Evolutionary conservation across 148 eudicot species (phyloP).

Genomic region (Rhododendron simsii): DNA sequence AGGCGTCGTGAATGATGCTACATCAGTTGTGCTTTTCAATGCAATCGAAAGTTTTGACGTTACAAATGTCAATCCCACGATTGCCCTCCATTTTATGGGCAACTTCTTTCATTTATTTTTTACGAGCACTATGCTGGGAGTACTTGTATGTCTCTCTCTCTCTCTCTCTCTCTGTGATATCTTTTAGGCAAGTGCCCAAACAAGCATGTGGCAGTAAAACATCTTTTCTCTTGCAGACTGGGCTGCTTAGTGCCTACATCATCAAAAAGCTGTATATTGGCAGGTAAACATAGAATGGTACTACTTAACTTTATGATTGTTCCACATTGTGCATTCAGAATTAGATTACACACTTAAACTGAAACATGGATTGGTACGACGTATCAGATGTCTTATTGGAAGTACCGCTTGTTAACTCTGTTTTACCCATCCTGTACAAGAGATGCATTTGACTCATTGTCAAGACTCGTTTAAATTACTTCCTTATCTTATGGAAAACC

Average conservation of each 20-base stretch:
- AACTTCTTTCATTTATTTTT: constrained; percentile 55
- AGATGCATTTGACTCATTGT: not conserved
- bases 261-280: constrained; percentile 65
- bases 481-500: not conserved
- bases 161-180: constrained; percentile 3
- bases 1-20: constrained; percentile 83
- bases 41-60: constrained; percentile 65
- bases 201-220: constrained; percentile 3
- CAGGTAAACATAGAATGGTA: constrained; percentile 37
- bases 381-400: not conserved
- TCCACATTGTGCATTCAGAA: not conserved
- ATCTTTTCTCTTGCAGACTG: constrained; percentile 49
- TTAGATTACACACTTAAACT: not conserved
- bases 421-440: not conserved
- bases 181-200: not conserved
- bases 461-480: not conserved
- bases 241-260: constrained; percentile 65
- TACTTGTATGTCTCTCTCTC: constrained; percentile 37
- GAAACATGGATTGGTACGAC: not conserved
- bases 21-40: constrained; percentile 76
- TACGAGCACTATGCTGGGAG: constrained; percentile 64
- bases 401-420: not conserved
- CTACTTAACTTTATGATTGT: not conserved
- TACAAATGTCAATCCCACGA: constrained; percentile 37
- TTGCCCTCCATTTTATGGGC: constrained; percentile 44